Percentiles rank a stretch among this genome's conserved stretches.
phyloP scores from a whole-genome alignment of 2,329 filamentous ascomycete genomes.

The Arthrobotrys sphaeroides region DNA sequence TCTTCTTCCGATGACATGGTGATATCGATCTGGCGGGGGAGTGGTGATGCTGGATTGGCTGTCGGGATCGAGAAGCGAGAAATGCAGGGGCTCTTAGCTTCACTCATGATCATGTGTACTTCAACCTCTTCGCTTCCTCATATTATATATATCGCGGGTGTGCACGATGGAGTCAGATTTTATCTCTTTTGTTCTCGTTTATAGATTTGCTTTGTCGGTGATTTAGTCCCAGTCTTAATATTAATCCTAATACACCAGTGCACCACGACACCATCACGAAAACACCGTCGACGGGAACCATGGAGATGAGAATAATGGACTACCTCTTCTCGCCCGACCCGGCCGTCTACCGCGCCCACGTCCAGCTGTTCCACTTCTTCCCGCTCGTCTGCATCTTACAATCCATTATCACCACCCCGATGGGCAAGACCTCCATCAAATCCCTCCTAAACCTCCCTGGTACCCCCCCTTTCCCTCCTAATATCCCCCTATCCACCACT shows the following conservation, averaged over 20 bases:
- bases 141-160: too few relatives aligned
- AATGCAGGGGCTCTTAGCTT: not conserved
- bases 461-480: constrained; percentile 58
- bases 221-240: too few relatives aligned
- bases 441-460: constrained; percentile 87
- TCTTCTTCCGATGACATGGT: not conserved
- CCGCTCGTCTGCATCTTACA: constrained; percentile 29
- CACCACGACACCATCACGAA: too few relatives aligned
- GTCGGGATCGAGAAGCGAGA: constrained; percentile 25
- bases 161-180: too few relatives aligned
- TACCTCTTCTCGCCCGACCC: constrained; percentile 43
- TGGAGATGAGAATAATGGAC: too few relatives aligned
- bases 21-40: constrained; percentile 11
- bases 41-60: not conserved
- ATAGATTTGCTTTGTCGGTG: too few relatives aligned
- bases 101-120: too few relatives aligned
- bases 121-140: too few relatives aligned
- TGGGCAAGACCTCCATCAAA: constrained; percentile 85
- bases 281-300: too few relatives aligned
- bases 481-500: not conserved
- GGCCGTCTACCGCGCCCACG: constrained; percentile 33
- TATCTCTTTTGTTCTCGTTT: too few relatives aligned
- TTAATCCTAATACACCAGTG: too few relatives aligned
- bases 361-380: constrained; percentile 49
- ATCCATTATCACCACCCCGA: constrained; percentile 64